phyloP scores from a whole-genome alignment of 2,329 filamentous ascomycete species.

The Xylaria sp. region DNA sequence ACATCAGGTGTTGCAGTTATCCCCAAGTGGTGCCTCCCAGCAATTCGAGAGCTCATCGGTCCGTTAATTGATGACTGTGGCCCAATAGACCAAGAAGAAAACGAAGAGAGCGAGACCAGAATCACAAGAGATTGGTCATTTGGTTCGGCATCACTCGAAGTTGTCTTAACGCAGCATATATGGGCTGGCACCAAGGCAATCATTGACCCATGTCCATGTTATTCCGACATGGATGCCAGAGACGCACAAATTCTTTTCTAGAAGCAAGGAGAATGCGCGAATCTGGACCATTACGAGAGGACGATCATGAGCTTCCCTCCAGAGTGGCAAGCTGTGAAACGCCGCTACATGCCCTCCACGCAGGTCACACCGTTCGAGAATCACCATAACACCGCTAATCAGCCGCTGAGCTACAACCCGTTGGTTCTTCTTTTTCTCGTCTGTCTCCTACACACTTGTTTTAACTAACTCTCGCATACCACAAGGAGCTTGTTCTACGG shows the following conservation, averaged over 20 bases:
- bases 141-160: constrained; percentile 1
- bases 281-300: constrained; percentile 12
- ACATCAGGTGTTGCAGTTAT: not conserved
- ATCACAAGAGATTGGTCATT: constrained; percentile 4
- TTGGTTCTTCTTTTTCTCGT: not conserved
- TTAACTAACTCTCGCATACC: not conserved
- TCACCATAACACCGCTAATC: not conserved
- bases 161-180: not conserved
- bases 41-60: constrained; percentile 7
- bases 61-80: not conserved
- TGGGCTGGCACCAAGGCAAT: not conserved
- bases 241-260: not conserved
- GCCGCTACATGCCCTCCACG: not conserved
- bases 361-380: constrained; percentile 11
- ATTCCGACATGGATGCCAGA: not conserved
- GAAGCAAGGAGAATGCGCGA: constrained; percentile 2
- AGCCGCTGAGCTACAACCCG: constrained; percentile 13
- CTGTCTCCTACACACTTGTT: not conserved
- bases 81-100: not conserved
- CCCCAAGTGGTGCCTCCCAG: constrained; percentile 18
- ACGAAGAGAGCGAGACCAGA: not conserved
- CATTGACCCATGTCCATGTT: not conserved
- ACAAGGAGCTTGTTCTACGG: constrained; percentile 14
- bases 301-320: not conserved
- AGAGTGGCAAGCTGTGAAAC: not conserved